Evolutionary conservation across 176 grass and related monocot species (phyloP).

Genomic region (Aegilops bicornis): DNA sequence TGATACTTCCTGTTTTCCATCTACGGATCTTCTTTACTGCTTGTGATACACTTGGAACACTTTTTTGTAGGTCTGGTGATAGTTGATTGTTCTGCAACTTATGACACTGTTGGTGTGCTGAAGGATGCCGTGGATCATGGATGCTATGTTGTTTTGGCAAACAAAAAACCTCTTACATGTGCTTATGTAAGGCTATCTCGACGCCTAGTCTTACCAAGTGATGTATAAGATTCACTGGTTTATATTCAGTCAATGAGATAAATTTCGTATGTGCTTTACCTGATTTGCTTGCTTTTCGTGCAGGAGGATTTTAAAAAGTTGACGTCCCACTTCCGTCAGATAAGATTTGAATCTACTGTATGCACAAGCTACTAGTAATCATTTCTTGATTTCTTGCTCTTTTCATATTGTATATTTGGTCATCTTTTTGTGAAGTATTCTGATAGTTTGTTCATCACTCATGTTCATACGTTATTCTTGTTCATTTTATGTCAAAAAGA

Average conservation of each 20-base stretch:
- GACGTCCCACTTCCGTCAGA: slow-evolving; percentile 55
- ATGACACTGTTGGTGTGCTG: slow-evolving; percentile 60
- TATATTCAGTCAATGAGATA: background rate
- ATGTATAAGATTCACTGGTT: background rate
- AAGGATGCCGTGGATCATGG: slow-evolving; percentile 54
- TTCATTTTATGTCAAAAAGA: background rate
- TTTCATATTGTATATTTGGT: slow-evolving; percentile 14
- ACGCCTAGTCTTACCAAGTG: background rate
- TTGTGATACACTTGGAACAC: background rate
- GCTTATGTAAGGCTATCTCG: slow-evolving; percentile 53
- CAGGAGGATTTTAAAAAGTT: slow-evolving; percentile 84
- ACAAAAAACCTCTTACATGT: slow-evolving; percentile 91
- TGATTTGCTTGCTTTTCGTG: slow-evolving; percentile 38
- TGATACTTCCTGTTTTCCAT: background rate
- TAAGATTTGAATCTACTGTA: slow-evolving; percentile 97
- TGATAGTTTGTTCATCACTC: background rate
- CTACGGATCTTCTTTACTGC: background rate
- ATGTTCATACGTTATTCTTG: background rate
- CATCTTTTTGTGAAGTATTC: background rate
- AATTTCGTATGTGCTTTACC: background rate
- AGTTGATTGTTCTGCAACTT: slow-evolving; percentile 91
- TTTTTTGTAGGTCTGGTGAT: slow-evolving; percentile 66
- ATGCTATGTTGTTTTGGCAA: slow-evolving; percentile 71
- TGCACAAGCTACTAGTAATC: slow-evolving; percentile 14
- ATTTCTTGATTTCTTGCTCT: background rate